Evolutionary conservation across 176 grass and related monocot genomes (phyloP).

Genomic region (Juncus effusus): DNA sequence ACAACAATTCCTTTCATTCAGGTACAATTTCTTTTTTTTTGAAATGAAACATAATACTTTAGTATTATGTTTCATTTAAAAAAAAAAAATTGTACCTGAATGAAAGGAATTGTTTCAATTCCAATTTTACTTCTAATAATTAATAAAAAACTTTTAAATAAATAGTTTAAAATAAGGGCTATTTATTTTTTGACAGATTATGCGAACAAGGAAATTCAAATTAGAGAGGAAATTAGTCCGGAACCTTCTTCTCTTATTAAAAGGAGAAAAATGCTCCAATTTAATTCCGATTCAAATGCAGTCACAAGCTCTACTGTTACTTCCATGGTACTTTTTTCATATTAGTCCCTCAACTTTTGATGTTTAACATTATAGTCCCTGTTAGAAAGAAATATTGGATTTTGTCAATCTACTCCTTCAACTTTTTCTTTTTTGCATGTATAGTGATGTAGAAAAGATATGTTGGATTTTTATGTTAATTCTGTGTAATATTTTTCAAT

Average conservation of each 20-base stretch:
- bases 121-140: too few relatives aligned
- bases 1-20: constrained; percentile 6
- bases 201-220: constrained; percentile 12
- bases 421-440: too few relatives aligned
- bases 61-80: neutral
- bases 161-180: neutral
- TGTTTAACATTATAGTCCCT: neutral
- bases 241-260: constrained; percentile 34
- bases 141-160: constrained; percentile 1
- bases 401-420: neutral
- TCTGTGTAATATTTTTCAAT: too few relatives aligned
- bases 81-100: constrained; percentile 29
- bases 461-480: too few relatives aligned
- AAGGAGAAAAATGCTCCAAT: constrained; percentile 38
- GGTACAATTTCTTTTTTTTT: constrained; percentile 17
- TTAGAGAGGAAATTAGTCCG: constrained; percentile 21
- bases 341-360: neutral
- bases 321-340: constrained; percentile 20
- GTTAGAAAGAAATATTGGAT: neutral
- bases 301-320: constrained; percentile 23
- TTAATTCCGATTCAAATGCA: constrained; percentile 27
- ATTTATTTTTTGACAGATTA: constrained; percentile 20
- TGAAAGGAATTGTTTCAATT: constrained; percentile 1
- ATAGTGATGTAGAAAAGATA: too few relatives aligned
- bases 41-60: neutral